Evolutionary conservation across 108 stramenopile species (phyloP).

Genomic region (Nitzschia putrida): DNA sequence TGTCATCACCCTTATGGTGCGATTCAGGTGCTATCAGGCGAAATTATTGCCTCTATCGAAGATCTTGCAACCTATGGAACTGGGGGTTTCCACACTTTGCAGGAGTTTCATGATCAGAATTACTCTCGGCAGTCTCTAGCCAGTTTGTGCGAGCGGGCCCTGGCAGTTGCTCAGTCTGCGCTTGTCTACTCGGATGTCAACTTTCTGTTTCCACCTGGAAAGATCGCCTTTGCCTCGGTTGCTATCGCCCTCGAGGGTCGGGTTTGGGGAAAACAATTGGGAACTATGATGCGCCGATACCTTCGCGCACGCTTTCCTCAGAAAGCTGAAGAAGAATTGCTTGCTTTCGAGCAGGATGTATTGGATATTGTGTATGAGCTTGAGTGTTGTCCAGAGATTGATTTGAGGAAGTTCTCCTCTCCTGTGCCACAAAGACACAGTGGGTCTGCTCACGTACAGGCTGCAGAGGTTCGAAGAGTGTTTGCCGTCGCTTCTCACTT

Average conservation of each 20-base stretch:
- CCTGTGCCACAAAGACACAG: conserved; percentile 14
- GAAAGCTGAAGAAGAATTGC: conserved; percentile 27
- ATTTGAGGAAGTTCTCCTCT: conserved; percentile 26
- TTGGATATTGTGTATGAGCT: conserved; percentile 28
- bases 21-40: conserved; percentile 30
- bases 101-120: background rate
- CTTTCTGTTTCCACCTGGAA: conserved; percentile 48
- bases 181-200: conserved; percentile 49
- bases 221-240: conserved; percentile 56
- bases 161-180: conserved; percentile 40
- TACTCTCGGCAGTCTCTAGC: conserved; percentile 3
- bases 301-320: conserved; percentile 33
- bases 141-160: conserved; percentile 33
- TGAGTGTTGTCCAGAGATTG: conserved; percentile 31
- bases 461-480: conserved; percentile 35
- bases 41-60: conserved; percentile 15
- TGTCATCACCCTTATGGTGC: conserved; percentile 52
- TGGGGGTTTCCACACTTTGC: background rate
- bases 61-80: background rate
- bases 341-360: conserved; percentile 35
- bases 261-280: conserved; percentile 13
- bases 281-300: conserved; percentile 31
- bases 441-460: conserved; percentile 18
- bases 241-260: conserved; percentile 40
- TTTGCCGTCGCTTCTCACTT: conserved; percentile 22